Base-by-base conservation (phyloP, 176 grass and related monocot genomes). In the Tillandsia leiboldiana region DNA sequence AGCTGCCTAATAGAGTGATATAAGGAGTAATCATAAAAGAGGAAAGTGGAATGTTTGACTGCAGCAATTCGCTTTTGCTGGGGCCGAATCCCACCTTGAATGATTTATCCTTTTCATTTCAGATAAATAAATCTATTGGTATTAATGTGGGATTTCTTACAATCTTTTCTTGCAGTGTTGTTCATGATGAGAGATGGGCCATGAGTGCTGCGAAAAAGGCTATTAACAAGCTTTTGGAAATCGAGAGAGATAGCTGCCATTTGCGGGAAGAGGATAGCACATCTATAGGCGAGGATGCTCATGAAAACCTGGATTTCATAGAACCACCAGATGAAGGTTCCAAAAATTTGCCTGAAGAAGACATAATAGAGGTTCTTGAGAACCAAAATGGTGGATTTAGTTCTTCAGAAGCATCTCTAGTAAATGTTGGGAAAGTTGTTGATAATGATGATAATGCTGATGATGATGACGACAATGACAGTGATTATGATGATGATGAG, bases 201-300 rank as follows among this genome's bases (percentile, higher is more conserved):
- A 26, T 54, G 26, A 68, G 80, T 51, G 66, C 66, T 10, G 80
- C 77, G 10, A 83, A 72, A 58, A 68, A 50, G 13, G 88, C 83
- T 33, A 49, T 86, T 10, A 49, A 75, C 33, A 69, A 69, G 33
- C 67, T 90, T 1, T 49, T 49, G 12, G 73, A 48, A 24, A 15
- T 23, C 33, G 65, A 64, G 47, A 47, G 50, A 66, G 59, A 48
- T n/a, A 64, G 22, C 6, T 29, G 26, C 12, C 49, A 50, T 48
- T 53, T 66, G 56, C 51, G 47, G 61, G 3, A 65, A 65, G 62
- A 71, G 49, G 2, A 49, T 47, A 74, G 12, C 11, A 29, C 42
- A 49, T 24, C 71, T 18, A 26, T 24, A 1, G 26, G 1, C 15
- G 64, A 18, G 15, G 51, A 26, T 81, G 64, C 1, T 26, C 53